Conservation (phyloP, 1,139 yeast species). For the Sugiyamaella novakii region DNA sequence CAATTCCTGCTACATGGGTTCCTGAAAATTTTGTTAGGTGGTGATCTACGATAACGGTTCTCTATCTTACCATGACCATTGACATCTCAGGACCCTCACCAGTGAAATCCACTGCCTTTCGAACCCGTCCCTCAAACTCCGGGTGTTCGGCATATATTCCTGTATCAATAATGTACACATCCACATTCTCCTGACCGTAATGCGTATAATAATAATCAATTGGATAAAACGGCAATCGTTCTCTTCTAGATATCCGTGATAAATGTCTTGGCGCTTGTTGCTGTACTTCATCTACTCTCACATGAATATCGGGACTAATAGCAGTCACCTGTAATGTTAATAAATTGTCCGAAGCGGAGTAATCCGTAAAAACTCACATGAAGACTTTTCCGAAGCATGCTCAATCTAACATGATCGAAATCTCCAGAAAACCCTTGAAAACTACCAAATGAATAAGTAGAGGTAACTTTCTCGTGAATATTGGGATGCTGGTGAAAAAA, state of each 20-base stretch:
- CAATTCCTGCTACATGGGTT: constrained; percentile 88
- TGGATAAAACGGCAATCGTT: constrained; percentile 38
- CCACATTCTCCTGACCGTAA: constrained; percentile 52
- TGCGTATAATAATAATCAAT: constrained; percentile 44
- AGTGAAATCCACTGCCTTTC: constrained; percentile 60
- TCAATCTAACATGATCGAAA: constrained; percentile 31
- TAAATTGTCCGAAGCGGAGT: too few species aligned
- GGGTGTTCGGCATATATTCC: constrained; percentile 63
- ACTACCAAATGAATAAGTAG: constrained; percentile 36
- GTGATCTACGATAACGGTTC: too few species aligned
- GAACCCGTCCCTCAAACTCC: constrained; percentile 68
- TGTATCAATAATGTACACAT: constrained; percentile 81
- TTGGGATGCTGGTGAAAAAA: constrained; percentile 35
- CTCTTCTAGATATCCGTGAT: constrained; percentile 61
- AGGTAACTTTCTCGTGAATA: constrained; percentile 29
- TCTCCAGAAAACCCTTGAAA: constrained; percentile 38
- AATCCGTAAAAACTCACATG: constrained; percentile 29
- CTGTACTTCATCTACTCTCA: constrained; percentile 44
- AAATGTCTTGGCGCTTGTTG: constrained; percentile 68
- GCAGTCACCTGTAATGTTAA: constrained; percentile 30
- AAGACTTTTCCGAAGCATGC: constrained; percentile 27
- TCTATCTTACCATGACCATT: constrained; percentile 65
- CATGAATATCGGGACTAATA: constrained; percentile 37
- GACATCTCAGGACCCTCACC: constrained; percentile 60
- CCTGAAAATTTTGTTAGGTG: constrained; percentile 41